A percentile compares a stretch with the other conserved stretches of the same genome.
Evolutionary conservation across 805 yeast genomes (phyloP).

Genomic region (Yarrowia divulgata): DNA sequence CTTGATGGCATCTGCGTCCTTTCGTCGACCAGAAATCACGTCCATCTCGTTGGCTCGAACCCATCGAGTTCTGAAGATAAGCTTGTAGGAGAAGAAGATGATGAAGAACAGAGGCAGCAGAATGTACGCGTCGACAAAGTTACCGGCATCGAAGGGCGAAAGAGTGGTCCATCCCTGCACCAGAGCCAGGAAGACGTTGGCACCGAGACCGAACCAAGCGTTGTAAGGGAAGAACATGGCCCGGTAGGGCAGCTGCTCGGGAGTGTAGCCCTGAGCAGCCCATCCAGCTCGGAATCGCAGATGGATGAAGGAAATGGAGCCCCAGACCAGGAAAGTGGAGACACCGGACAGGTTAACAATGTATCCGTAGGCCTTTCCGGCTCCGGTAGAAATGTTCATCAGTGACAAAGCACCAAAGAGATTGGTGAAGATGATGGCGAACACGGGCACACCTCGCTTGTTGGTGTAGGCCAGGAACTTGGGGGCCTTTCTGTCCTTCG

Average conservation of each 20-base stretch:
- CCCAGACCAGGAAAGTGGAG: conserved; percentile 74
- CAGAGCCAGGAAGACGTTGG: conserved; percentile 61
- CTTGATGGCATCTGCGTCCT: conserved; percentile 45
- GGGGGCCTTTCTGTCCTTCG: conserved; percentile 68
- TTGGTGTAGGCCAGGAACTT: conserved; percentile 59
- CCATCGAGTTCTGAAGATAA: conserved; percentile 54
- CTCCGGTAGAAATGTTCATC: conserved; percentile 65
- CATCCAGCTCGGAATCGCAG: conserved; percentile 62
- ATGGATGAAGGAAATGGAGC: conserved; percentile 62
- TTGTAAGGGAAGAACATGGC: conserved; percentile 61
- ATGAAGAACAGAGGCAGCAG: conserved; percentile 64
- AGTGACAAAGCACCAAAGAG: conserved; percentile 63
- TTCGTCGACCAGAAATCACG: conserved; percentile 54
- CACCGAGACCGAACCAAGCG: conserved; percentile 58
- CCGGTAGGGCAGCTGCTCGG: conserved; percentile 60
- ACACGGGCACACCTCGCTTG: conserved; percentile 68
- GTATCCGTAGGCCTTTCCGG: conserved; percentile 65
- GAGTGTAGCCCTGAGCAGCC: conserved; percentile 53
- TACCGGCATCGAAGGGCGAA: conserved; percentile 64
- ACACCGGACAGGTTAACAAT: conserved; percentile 71
- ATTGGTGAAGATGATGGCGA: conserved; percentile 63
- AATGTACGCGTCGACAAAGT: conserved; percentile 67
- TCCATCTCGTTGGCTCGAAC: conserved; percentile 54
- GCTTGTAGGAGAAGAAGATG: conserved; percentile 51
- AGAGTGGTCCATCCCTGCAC: conserved; percentile 74